Base-by-base conservation (phyloP, 2,329 filamentous ascomycete species). In the Pseudogymnoascus sp. region DNA sequence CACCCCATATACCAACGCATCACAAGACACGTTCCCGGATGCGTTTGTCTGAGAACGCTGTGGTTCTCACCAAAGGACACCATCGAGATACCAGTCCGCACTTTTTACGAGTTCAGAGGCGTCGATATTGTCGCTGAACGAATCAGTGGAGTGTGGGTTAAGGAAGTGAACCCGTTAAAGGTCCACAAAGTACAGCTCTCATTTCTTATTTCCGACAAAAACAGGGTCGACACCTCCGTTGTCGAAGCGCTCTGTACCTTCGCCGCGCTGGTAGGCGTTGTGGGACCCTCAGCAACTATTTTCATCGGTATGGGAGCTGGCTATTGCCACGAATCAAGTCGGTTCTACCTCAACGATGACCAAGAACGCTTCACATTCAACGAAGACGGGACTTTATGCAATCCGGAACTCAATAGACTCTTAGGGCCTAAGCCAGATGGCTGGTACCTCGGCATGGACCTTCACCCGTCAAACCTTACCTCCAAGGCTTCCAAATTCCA, bases 51-150 rank as follows among this genome's bases (percentile, higher is more conserved):
- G n/a, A 33, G 33, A 54, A 11, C 26, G n/a, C n/a, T 54, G 9
- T 54, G 47, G 47, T 33, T 54, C 26, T 54, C 47, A 33, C 26
- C 26, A 54, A 54, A 54, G n/a, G 47, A 54, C 47, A 54, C 47
- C 10, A 54, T 54, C n/a, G 47, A 33, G n/a, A 13, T 54, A 17
- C 47, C 47, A 33, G 33, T 54, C 15, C 47, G 47, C 29, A 5
- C 5, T 6, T 9, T 10, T 5, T 1, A 5, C 4, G 29, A 33
- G 47, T 3, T 21, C 9, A 7, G 1, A 21, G 47, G 7, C 10
- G 7, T 33, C 3, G 8, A 7, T 4, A 1, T 7, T 17, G 47
- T 29, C 29, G 47, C 47, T 11, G 8, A 1, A 33, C 26, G 33
- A 6, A 54, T 54, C 29, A 10, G n/a, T 33, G 6, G 3, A 4